phyloP scores from a whole-genome alignment of 257 asterid genomes.

The Jasminum sambac region DNA sequence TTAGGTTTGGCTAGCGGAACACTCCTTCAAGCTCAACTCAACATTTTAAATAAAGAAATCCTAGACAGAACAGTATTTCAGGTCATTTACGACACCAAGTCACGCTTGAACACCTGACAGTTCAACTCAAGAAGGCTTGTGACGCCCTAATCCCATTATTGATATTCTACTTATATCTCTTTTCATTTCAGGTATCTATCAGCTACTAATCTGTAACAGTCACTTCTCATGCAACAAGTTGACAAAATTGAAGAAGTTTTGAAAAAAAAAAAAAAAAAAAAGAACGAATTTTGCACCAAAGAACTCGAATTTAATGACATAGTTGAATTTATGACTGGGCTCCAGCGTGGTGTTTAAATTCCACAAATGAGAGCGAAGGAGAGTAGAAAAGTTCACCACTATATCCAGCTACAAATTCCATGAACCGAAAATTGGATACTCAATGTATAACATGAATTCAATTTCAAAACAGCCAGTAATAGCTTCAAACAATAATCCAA shows the following conservation, averaged over 20 bases:
- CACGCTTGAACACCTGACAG: background rate
- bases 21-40: background rate
- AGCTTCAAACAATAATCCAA: no score
- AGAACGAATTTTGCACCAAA: background rate
- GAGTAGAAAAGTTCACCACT: background rate
- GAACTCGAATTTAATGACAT: background rate
- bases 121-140: background rate
- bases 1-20: background rate
- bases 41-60: background rate
- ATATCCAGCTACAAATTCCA: conserved; percentile 1
- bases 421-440: background rate
- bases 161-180: background rate
- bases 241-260: background rate
- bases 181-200: background rate
- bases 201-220: background rate
- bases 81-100: background rate
- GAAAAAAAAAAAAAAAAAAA: background rate
- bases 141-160: no score
- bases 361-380: background rate
- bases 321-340: background rate
- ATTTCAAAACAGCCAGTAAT: background rate
- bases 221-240: background rate
- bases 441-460: background rate
- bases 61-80: background rate
- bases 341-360: background rate